phyloP scores from a whole-genome alignment of 805 yeast genomes.

The Candida qinlingensis region DNA sequence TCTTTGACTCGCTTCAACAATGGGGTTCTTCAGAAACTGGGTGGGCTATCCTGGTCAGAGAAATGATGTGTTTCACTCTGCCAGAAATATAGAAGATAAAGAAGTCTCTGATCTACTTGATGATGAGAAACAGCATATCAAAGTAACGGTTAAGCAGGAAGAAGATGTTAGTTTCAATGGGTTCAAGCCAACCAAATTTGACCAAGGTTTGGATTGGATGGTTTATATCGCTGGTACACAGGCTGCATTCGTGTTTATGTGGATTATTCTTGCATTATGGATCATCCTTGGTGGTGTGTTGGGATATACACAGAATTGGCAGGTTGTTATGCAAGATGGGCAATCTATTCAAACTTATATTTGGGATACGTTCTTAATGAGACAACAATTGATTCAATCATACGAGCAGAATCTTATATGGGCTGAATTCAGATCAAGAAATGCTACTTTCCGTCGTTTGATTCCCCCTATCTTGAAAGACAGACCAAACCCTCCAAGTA shows the following conservation, averaged over 20 bases:
- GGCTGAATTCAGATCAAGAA: slow-evolving; percentile 8
- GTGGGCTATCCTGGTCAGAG: slow-evolving; percentile 4
- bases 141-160: neutral
- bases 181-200: slow-evolving; percentile 7
- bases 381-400: slow-evolving; percentile 10
- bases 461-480: neutral
- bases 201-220: slow-evolving; percentile 7
- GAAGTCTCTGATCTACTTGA: neutral
- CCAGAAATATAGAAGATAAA: neutral
- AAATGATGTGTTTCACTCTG: slow-evolving; percentile 1
- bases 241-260: slow-evolving; percentile 3
- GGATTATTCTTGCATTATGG: slow-evolving; percentile 4
- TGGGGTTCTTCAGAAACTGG: slow-evolving; percentile 6
- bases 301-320: slow-evolving; percentile 6
- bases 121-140: neutral
- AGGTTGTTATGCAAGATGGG: slow-evolving; percentile 8
- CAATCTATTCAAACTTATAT: slow-evolving; percentile 10
- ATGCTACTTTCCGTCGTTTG: slow-evolving; percentile 3
- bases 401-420: slow-evolving; percentile 7
- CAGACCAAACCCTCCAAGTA: neutral
- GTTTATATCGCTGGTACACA: slow-evolving; percentile 8
- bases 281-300: slow-evolving; percentile 2
- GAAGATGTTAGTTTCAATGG: slow-evolving; percentile 9
- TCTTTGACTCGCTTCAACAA: neutral
- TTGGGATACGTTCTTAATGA: slow-evolving; percentile 10